Evolutionary conservation across 257 asterid species (phyloP).

Genomic region (Primulina tabacum): DNA sequence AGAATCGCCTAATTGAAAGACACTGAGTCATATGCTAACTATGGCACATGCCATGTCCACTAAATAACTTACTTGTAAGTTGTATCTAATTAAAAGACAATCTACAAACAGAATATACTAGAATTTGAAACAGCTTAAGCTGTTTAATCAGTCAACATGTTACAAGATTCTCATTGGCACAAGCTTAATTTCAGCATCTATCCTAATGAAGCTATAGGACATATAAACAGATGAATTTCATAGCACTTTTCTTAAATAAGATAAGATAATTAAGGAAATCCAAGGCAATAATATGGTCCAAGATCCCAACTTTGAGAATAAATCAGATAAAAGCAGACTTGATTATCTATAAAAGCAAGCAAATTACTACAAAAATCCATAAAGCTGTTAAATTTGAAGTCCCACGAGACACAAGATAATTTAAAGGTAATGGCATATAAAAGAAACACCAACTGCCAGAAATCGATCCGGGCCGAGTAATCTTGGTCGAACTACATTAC

Average conservation of each 20-base stretch:
- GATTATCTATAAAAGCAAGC: constrained; percentile 12
- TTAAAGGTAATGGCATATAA: constrained; percentile 13
- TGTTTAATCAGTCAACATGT: not conserved
- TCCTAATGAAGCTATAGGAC: constrained; percentile 8
- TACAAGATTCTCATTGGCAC: not conserved
- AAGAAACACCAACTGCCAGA: constrained; percentile 25
- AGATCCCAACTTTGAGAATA: constrained; percentile 19
- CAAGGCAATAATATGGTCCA: constrained; percentile 11
- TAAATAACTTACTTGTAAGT: constrained; percentile 2
- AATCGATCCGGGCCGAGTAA: constrained; percentile 29
- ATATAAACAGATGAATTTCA: not conserved
- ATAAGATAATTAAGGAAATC: constrained; percentile 11
- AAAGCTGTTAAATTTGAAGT: constrained; percentile 29
- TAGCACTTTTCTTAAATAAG: not conserved
- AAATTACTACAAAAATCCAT: constrained; percentile 18
- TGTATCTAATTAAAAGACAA: not conserved
- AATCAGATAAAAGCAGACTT: constrained; percentile 8
- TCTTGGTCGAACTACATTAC: constrained; percentile 22
- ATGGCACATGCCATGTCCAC: constrained; percentile 36
- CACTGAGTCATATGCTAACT: constrained; percentile 27
- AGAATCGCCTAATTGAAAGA: constrained; percentile 20
- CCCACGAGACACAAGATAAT: constrained; percentile 27
- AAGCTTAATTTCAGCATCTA: constrained; percentile 6
- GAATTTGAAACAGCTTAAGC: constrained; percentile 5
- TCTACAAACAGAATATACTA: constrained; percentile 5